Evolutionary conservation across 2,329 filamentous ascomycete genomes (phyloP).

Genomic region (Pezicula radicicola): DNA sequence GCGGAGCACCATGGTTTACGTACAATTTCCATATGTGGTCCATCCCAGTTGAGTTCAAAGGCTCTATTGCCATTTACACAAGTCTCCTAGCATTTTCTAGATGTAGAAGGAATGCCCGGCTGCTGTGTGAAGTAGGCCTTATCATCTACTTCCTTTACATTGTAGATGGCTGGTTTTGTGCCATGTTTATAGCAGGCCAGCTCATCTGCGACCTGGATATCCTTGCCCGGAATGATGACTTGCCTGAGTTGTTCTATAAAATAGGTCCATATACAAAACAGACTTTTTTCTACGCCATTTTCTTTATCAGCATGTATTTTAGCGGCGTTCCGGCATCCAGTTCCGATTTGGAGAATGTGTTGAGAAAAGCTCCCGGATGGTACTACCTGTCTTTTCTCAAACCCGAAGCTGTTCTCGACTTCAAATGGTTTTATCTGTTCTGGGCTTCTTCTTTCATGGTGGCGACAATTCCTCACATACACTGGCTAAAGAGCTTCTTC

Average conservation of each 20-base stretch:
- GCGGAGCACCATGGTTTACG: slow-evolving; percentile 45
- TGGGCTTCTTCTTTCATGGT: slow-evolving; percentile 57
- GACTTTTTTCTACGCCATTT: slow-evolving; percentile 48
- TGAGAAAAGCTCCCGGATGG: slow-evolving; percentile 52
- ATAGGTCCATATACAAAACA: slow-evolving; percentile 43
- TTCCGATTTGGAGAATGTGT: slow-evolving; percentile 37
- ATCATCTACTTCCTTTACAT: slow-evolving; percentile 67
- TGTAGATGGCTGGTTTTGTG: slow-evolving; percentile 59
- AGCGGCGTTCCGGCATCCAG: slow-evolving; percentile 57
- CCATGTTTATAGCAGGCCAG: slow-evolving; percentile 61
- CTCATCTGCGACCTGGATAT: slow-evolving; percentile 59
- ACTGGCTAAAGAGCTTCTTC: slow-evolving; percentile 55
- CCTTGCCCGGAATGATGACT: slow-evolving; percentile 44
- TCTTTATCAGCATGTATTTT: slow-evolving; percentile 52
- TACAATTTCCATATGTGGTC: slow-evolving; percentile 62
- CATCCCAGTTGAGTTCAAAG: slow-evolving; percentile 60
- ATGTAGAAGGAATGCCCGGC: slow-evolving; percentile 49
- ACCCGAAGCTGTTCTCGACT: slow-evolving; percentile 62
- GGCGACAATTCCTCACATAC: slow-evolving; percentile 52
- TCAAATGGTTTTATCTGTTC: slow-evolving; percentile 67
- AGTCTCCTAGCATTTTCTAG: slow-evolving; percentile 53
- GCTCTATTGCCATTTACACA: slow-evolving; percentile 60
- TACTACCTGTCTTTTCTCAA: slow-evolving; percentile 46
- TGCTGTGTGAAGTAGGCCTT: slow-evolving; percentile 50
- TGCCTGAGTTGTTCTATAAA: slow-evolving; percentile 45